phyloP scores from a whole-genome alignment of 2,329 filamentous ascomycete species.

The Aureobasidium subglaciale region DNA sequence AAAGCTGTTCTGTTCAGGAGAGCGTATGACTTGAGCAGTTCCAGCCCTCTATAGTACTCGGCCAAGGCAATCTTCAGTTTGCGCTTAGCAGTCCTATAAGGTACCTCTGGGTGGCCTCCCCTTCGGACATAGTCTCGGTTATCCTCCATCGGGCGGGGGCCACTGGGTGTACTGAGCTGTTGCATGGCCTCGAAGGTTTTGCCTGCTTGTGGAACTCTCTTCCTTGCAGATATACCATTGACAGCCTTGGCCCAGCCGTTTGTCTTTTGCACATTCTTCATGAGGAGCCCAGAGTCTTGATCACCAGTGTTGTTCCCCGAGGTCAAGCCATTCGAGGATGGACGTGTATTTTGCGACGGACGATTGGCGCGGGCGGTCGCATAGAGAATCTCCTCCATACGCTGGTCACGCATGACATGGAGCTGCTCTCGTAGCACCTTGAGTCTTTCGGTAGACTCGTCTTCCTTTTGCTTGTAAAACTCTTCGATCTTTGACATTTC shows the following conservation, averaged over 20 bases:
- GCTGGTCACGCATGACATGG: slow-evolving; percentile 83
- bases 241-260: slow-evolving; percentile 32
- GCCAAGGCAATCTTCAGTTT: slow-evolving; percentile 87
- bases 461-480: slow-evolving; percentile 84
- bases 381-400: slow-evolving; percentile 62
- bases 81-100: slow-evolving; percentile 80
- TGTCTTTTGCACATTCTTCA: not conserved
- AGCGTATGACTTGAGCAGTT: slow-evolving; percentile 86
- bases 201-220: slow-evolving; percentile 27
- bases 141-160: slow-evolving; percentile 27
- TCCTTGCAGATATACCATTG: not conserved
- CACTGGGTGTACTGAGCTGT: slow-evolving; percentile 33
- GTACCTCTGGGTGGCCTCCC: slow-evolving; percentile 48
- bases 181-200: slow-evolving; percentile 47
- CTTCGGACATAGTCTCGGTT: slow-evolving; percentile 38
- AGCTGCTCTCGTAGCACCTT: slow-evolving; percentile 70
- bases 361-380: slow-evolving; percentile 3
- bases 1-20: slow-evolving; percentile 88
- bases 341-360: not conserved
- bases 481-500: slow-evolving; percentile 86
- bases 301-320: slow-evolving; percentile 4
- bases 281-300: slow-evolving; percentile 4
- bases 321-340: not conserved
- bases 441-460: slow-evolving; percentile 70
- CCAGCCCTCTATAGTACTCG: slow-evolving; percentile 87